A percentile compares a stretch with the other conserved stretches of the same genome.
phyloP scores from a whole-genome alignment of 768 basidiomycete genomes.

The Lentinula sp. region DNA sequence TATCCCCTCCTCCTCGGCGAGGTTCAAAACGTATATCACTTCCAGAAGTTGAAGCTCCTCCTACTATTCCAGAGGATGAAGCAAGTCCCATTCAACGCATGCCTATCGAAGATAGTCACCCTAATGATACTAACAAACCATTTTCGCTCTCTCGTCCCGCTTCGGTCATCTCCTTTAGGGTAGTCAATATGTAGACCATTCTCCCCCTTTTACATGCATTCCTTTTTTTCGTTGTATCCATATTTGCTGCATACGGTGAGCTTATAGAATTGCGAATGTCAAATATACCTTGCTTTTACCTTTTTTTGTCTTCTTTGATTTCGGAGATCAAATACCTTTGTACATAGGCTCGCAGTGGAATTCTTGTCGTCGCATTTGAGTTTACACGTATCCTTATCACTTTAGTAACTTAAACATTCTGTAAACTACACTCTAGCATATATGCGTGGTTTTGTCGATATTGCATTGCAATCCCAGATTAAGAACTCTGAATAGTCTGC shows the following conservation, averaged over 20 bases:
- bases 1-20: conserved; percentile 21
- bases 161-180: conserved; percentile 48
- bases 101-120: not conserved
- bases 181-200: not conserved
- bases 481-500: too few relatives aligned
- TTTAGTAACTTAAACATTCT: not conserved
- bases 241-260: not conserved
- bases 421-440: not conserved
- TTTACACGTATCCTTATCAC: not conserved
- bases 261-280: not conserved
- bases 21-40: conserved; percentile 14
- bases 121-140: conserved; percentile 8
- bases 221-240: not conserved
- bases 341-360: not conserved
- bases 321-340: not conserved
- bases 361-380: not conserved
- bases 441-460: not conserved
- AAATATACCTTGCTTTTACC: not conserved
- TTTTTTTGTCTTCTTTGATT: not conserved
- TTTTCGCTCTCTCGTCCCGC: conserved; percentile 41
- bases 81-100: not conserved
- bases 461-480: not conserved
- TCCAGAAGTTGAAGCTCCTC: not conserved
- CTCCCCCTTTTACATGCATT: not conserved
- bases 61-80: not conserved